Base-by-base conservation (phyloP, 163 green algal species). In the Scenedesmus sp. region DNA sequence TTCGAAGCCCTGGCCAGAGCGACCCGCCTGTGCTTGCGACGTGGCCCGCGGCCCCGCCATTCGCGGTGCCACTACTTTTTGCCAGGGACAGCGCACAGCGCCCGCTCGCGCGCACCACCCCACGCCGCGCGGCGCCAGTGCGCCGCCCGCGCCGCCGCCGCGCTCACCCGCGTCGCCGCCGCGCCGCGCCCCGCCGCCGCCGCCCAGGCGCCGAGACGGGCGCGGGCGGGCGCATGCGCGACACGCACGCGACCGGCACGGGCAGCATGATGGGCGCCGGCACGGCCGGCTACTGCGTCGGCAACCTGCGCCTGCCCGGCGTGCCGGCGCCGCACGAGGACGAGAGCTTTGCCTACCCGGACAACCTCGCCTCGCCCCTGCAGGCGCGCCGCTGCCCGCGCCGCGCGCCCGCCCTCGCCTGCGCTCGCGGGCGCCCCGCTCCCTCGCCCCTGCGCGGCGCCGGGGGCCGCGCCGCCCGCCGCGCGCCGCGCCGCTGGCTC, bases 241-340 rank as follows among this genome's bases (percentile, higher is more conserved):
- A 99, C 91, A 99, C 96, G 24, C 96, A 99, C 80, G 96, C 96
- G 47, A 99, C 96, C 11, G 96, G 96, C 70, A 97, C 87, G 6
- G 96, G 96, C 31, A 98, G 94, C 62, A 95, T 99, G 24, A 96
- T 99, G 91, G 93, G 94, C 22, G 95, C 89, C 0, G 88, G 89
- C 70, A 98, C 95, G 11, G 93, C 95, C 0, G 96, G 96, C 11
- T 99, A 99, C 89, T 99, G 96, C 77, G 89, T 94, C 3, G 94
- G 94, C 67, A 97, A 97, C 87, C 87, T 98, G 72, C 78, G 84
- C 7, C 81, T 97, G 45, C 87, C 95, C 36, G 87, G 85, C 4
- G 26, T 26, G 33, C 36, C 60, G 3, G 54, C 77, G 53, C 75
- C 75, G 2, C 56, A 71, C 26, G 75, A 83, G 63, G 78, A 84